Conservation (phyloP, 1,284 basidiomycete genomes). For the Phylloporus gajari region DNA sequence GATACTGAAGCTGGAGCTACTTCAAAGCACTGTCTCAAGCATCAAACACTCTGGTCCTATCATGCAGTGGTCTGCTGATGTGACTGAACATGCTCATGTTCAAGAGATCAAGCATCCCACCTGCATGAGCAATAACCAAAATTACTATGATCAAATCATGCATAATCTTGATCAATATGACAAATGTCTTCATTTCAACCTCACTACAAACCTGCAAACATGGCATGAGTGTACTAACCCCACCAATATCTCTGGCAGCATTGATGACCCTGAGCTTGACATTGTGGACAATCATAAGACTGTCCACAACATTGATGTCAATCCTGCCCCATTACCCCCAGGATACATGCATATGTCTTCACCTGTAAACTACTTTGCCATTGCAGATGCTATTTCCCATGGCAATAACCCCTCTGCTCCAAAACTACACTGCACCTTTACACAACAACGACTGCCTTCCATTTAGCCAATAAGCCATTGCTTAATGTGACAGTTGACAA, state of each 20-base stretch:
- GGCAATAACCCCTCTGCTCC: neutral
- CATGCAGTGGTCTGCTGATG: neutral
- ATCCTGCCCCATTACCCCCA: neutral
- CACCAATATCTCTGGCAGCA: neutral
- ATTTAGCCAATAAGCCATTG: neutral
- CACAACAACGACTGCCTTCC: neutral
- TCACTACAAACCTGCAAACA: neutral
- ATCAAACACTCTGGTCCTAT: no score
- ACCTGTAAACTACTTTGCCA: neutral
- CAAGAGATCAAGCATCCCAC: no score
- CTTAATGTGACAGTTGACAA: neutral
- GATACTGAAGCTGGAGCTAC: no score
- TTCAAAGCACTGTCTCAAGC: no score
- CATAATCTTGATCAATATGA: neutral
- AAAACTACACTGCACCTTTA: neutral
- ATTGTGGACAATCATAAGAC: neutral
- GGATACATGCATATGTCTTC: neutral
- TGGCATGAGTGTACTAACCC: neutral
- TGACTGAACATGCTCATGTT: neutral
- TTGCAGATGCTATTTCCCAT: neutral
- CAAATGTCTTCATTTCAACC: neutral
- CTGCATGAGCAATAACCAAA: no score
- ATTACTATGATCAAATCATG: neutral
- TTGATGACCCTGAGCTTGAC: neutral
- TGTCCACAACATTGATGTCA: neutral